phyloP scores from a whole-genome alignment of 768 basidiomycete species.

The Boletus sp. region DNA sequence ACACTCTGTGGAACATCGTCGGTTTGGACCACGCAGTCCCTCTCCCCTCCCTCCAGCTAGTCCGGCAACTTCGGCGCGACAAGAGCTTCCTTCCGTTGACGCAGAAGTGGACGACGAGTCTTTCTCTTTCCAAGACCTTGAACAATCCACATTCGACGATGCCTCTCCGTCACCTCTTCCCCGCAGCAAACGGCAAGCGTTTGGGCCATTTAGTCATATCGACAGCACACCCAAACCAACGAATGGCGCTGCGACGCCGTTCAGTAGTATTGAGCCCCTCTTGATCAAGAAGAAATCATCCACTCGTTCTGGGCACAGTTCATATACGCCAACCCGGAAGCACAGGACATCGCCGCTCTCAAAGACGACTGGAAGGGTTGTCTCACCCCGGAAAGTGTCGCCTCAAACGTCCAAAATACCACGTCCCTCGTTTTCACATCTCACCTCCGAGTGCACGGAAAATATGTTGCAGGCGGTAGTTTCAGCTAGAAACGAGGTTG shows the following conservation, averaged over 20 bases:
- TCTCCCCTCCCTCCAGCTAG: slow-evolving; percentile 62
- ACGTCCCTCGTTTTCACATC: slow-evolving; percentile 20
- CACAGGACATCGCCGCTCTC: slow-evolving; percentile 53
- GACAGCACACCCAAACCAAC: slow-evolving; percentile 52
- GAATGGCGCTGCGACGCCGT: slow-evolving; percentile 32
- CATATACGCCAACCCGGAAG: slow-evolving; percentile 36
- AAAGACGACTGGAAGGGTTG: slow-evolving; percentile 39
- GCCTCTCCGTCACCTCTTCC: slow-evolving; percentile 51
- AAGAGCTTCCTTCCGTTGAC: slow-evolving; percentile 43
- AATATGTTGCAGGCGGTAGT: slow-evolving; percentile 47
- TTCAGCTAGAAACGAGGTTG: slow-evolving; percentile 65
- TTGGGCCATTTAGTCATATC: slow-evolving; percentile 49
- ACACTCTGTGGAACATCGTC: slow-evolving; percentile 55
- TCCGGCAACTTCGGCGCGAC: slow-evolving; percentile 23
- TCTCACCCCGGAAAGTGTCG: slow-evolving; percentile 53
- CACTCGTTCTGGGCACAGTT: slow-evolving; percentile 42
- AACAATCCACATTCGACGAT: slow-evolving; percentile 28
- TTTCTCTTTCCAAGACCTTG: slow-evolving; percentile 24
- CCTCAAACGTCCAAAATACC: slow-evolving; percentile 45
- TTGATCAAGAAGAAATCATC: slow-evolving; percentile 85
- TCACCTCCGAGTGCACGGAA: slow-evolving; percentile 39
- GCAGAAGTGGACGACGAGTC: slow-evolving; percentile 45
- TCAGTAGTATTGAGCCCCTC: slow-evolving; percentile 62
- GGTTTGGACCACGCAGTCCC: slow-evolving; percentile 70
- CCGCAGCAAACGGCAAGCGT: slow-evolving; percentile 68